Base-by-base conservation (phyloP, 495 filamentous ascomycete species). In the Annulohypoxylon bovei region DNA sequence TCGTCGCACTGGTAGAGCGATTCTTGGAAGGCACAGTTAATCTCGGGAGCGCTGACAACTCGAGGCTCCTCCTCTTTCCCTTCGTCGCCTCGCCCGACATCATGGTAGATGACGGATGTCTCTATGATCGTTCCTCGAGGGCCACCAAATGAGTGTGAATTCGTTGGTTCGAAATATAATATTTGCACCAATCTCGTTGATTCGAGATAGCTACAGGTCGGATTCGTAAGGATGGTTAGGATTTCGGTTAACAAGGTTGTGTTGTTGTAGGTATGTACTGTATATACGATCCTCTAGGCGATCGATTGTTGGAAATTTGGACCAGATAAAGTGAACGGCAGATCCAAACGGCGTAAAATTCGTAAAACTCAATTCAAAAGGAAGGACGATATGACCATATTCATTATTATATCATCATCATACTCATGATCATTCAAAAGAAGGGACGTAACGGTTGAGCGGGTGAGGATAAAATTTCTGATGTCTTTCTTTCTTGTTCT, bases 321-420 rank as follows among this genome's bases (percentile, higher is more conserved):
- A 44, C 18, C 46, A 52, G 46, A 55, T 55, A 16, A 68, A 72
- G 52, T 14, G 65, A 72, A 47, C 4, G 70, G 50, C 23, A 50
- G 70, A 60, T 65, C 59, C 69, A 64, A 68, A 46, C 44, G 27
- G 35, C n/a, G n/a, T n/a, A n/a, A n/a, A n/a, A n/a, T n/a, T 47
- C 32, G 59, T 55, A 55, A 33, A 50, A 33, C 8, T n/a, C 53
- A 27, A 64, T 65, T 72, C 50, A 72, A 72, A 67, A 68, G 6
- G 70, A 72, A 59, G 50, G 70, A 53, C 65, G 27, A 27, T 49
- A 58, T 69, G 70, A 68, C 56, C 61, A 64, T 68, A 65, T 68
- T 64, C 52, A 68, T 65, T 60, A 55, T 72, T 53, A 57, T 60
- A 62, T 68, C 39, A 65, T 72, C 30, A 65, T 68, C 60, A 65